Conservation (phyloP, 1,284 basidiomycete genomes). For the Apiotrichum veenhuisii region DNA sequence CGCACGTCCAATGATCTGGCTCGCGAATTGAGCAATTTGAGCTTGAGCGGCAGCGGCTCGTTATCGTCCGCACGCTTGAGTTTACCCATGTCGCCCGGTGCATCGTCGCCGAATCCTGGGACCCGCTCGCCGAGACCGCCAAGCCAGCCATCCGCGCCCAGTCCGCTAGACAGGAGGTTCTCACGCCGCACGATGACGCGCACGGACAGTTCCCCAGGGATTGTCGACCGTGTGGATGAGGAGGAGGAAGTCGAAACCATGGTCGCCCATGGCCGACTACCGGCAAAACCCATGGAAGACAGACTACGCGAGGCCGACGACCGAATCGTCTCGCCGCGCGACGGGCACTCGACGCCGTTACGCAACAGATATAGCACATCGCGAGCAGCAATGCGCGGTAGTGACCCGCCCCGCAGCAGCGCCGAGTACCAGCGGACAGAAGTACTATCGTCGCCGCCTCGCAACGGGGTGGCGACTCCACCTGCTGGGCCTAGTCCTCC, state of each 20-base stretch:
- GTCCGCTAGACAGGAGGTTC: conserved; percentile 16
- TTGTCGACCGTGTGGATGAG: conserved; percentile 9
- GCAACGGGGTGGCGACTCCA: neutral
- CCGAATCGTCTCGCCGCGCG: conserved; percentile 18
- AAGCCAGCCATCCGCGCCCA: neutral
- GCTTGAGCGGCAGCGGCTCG: conserved; percentile 1
- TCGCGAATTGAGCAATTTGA: conserved; percentile 1
- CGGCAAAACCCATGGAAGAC: conserved; percentile 21
- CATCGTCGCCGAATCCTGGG: neutral
- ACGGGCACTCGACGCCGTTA: neutral
- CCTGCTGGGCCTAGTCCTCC: neutral
- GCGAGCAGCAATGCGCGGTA: neutral
- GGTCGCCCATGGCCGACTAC: neutral
- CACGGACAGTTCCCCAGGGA: conserved; percentile 4
- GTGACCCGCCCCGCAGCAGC: neutral
- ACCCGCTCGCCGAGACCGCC: neutral
- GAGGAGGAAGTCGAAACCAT: neutral
- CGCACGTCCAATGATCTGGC: conserved; percentile 7
- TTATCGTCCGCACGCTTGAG: neutral
- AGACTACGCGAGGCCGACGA: conserved; percentile 39
- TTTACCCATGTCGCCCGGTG: neutral
- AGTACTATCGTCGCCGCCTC: neutral
- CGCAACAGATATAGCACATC: neutral
- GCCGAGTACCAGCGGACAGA: neutral
- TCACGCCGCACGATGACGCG: conserved; percentile 11